Base-by-base conservation (phyloP, 805 yeast species). In the Candida cerambycidarum region DNA sequence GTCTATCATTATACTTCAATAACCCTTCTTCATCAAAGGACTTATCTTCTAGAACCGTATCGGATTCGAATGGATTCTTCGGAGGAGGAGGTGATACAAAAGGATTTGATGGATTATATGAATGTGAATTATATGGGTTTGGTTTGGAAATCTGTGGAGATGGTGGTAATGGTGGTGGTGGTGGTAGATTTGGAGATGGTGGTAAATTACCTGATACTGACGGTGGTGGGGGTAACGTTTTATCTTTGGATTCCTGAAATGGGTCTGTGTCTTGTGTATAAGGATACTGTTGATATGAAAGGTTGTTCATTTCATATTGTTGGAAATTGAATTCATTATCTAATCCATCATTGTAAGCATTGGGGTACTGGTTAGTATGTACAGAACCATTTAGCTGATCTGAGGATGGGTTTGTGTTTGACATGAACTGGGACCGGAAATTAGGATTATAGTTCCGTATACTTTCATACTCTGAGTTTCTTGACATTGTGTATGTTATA, bases 341-440 rank as follows among this genome's bases (percentile, higher is more conserved):
- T 24, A 15, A 3, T 13, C 27, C 17, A 25, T 17, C 10, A 10
- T 18, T 28, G 3, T 13, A 37, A 14, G 38, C 36, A 13, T 38
- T 33, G n/a, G n/a, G n/a, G n/a, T n/a, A n/a, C n/a, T n/a, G n/a
- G n/a, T n/a, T n/a, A n/a, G n/a, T n/a, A n/a, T n/a, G n/a, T n/a
- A n/a, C n/a, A n/a, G n/a, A n/a, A n/a, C n/a, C n/a, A 21, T 43
- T 27, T 2, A 46, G 14, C 14, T 39, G 42, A 23, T 48, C 46
- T 9, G 32, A 14, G 9, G 54, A 47, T 12, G 48, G 43, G 14
- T 44, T 46, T 5, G 55, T 44, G 35, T 55, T 52, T n/a, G 49
- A 38, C 46, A 55, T 41, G 40, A 57, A 57, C 43, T 56, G 58
- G 12, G 44, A 40, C 30, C 58, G 45, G 14, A 50, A 40, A 21